Evolutionary conservation across 1,139 yeast species (phyloP), one percentile per base, ranked within the genome.

Genomic region (Candida glucosophila): DNA sequence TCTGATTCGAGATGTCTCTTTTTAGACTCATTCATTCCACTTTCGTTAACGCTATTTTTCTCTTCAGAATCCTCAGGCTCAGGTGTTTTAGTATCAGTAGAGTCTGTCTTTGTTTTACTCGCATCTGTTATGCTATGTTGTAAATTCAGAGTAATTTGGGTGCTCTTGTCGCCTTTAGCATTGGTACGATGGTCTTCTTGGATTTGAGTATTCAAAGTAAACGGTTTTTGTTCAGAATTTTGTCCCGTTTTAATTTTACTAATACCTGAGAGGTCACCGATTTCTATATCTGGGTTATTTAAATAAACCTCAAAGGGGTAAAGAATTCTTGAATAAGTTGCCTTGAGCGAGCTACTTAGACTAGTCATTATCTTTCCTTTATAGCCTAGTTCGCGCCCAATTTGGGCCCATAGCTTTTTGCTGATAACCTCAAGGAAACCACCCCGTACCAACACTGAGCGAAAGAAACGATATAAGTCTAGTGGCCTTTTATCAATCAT

Each of bases 321-420:
- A 15, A 59, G 39, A 12, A 56, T 47, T 26, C 47, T 43, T 25
- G 58, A 58, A 35, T 73, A 75, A 1, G 81, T 71, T 2, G 72
- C 53, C 42, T 79, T 74, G 31, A 82, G 54, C 0, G 85, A 69
- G 5, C 85, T 73, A 12, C 86, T 75, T 28, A 79, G 52, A 13
- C 86, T 77, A 14, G 83, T 77, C 71, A 76, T 73, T 23, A 73
- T 70, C 36, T 73, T 66, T 3, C 81, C 85, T 17, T 73, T 67
- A 44, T 77, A 79, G 0, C 93, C 93, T 28, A 82, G 55, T 38
- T 80, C 93, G 27, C 86, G 58, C 9, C 90, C 90, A 12, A 77
- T 64, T 40, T 67, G 74, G 1, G 77, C 75, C 81, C 83, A 76
- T 21, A 68, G 47, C 34, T 73, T 72, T 30, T 62, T 64, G 26